Base-by-base conservation (phyloP, 768 basidiomycete genomes). In the Mycena polygramma region DNA sequence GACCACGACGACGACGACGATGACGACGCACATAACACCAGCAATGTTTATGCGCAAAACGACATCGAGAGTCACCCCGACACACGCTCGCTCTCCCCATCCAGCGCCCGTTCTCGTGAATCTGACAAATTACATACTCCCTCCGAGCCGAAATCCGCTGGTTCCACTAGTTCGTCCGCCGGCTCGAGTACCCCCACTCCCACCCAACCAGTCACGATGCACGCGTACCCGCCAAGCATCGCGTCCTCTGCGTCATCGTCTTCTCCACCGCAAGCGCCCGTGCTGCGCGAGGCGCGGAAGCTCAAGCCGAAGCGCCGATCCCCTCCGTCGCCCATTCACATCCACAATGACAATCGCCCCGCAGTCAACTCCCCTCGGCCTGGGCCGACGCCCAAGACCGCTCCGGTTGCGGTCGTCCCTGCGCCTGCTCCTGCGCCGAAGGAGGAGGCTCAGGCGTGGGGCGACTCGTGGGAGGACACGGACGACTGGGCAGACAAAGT, bases 201-300 rank as follows among this genome's bases (percentile, higher is more conserved):
- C 13, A 77, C 79, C n/a, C 78, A 78, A 57, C 71, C 76, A n/a
- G 74, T 78, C 15, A 83, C 83, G 2, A 65, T 79, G 41, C 89
- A 91, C 72, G 84, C 88, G 30, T 92, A 93, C 76, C 92, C 92
- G 37, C 92, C 92, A 17, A 87, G 85, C 72, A 74, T 83, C 48
- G 78, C 85, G 2, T 83, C 81, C 7, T 74, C 82, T 7, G 78
- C 80, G 49, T 75, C 83, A 20, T 74, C 80, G 22, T 70, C 77
- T 41, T 76, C 79, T 30, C 76, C 78, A 51, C 79, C 78, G 9
- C 75, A 78, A 58, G 75, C 78, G 4, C 68, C 66, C 35, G 45
- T 63, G 52, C 64, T 76, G 4, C 43, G 80, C 79, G 66, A 83
- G 75, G 69, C 83, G 36, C 74, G 46, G 51, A 70, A 75, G 59